Evolutionary conservation across 495 filamentous ascomycete species (phyloP).

Genomic region (Mytilinidion resinicola): DNA sequence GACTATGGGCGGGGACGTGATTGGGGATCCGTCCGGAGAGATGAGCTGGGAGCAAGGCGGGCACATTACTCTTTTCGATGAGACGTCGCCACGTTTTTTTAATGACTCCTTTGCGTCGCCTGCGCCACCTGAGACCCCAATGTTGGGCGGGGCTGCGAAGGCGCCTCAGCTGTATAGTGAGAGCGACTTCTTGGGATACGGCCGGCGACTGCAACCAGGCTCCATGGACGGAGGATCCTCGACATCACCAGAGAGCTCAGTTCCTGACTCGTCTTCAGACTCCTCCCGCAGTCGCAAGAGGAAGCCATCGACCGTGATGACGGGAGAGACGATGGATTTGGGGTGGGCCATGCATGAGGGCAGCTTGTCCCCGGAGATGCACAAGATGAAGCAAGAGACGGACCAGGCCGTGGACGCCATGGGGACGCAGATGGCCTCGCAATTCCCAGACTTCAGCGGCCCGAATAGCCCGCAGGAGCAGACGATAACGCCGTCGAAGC

Average conservation of each 20-base stretch:
- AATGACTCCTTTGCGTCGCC: not conserved
- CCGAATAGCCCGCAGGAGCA: not conserved
- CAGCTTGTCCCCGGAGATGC: not conserved
- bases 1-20: too few species aligned
- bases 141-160: not conserved
- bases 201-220: not conserved
- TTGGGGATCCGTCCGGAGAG: not conserved
- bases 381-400: not conserved
- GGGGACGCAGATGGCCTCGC: not conserved
- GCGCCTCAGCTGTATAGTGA: not conserved
- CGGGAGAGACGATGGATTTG: conserved; percentile 17
- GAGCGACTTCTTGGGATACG: not conserved
- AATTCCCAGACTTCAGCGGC: not conserved
- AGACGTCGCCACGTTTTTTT: not conserved
- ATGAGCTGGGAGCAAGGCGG: not conserved
- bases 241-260: conserved; percentile 40
- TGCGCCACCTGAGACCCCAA: not conserved
- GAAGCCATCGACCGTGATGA: conserved; percentile 39
- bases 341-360: conserved; percentile 10
- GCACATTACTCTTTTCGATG: not conserved
- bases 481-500: not conserved
- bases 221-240: conserved; percentile 26
- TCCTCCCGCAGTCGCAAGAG: conserved; percentile 41
- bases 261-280: conserved; percentile 44
- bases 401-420: not conserved